These are phyloP conservation scores for Lactuca saligna DNA, from an alignment of 129 eudicot species.

Conservation along the genomic window DNA sequence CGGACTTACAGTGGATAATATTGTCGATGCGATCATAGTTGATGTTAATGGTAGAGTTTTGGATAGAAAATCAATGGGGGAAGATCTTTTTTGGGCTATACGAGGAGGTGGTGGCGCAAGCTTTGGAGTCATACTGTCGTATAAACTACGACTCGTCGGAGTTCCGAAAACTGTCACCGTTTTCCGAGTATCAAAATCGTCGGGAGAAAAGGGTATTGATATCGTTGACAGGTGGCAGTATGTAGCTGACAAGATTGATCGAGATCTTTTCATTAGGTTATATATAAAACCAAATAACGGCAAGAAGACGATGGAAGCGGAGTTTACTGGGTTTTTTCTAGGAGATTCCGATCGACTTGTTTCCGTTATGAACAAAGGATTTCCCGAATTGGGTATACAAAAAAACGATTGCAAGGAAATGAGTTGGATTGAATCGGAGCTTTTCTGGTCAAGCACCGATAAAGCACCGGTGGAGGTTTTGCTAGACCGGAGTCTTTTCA, in stretches of 20 bases:
- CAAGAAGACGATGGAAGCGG: constrained; percentile 17
- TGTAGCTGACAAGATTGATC: constrained; percentile 37
- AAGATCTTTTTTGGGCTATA: constrained; percentile 52
- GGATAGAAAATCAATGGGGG: constrained; percentile 37
- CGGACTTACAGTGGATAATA: constrained; percentile 34
- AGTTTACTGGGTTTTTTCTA: constrained; percentile 24
- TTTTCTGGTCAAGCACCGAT: constrained; percentile 16
- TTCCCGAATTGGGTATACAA: constrained; percentile 24
- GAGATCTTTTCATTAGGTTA: constrained; percentile 36
- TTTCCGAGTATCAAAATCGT: constrained; percentile 22
- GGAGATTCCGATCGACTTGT: constrained; percentile 29
- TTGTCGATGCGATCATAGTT: constrained; percentile 37
- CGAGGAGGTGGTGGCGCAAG: constrained; percentile 52
- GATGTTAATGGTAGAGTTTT: constrained; percentile 35
- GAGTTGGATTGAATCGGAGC: constrained; percentile 38
- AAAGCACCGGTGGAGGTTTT: constrained; percentile 16
- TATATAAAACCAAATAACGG: background rate
- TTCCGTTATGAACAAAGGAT: constrained; percentile 19
- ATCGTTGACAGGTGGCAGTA: constrained; percentile 34
- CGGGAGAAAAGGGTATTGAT: constrained; percentile 24
- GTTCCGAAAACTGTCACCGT: constrained; percentile 40
- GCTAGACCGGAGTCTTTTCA: constrained; percentile 19
- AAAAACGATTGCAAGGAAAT: constrained; percentile 29
- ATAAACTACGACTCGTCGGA: constrained; percentile 31
- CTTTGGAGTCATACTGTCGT: constrained; percentile 44